These are phyloP conservation scores for Alternaria tenuissima DNA, from an alignment of 2,329 filamentous ascomycete genomes.

Conservation along the genomic window DNA sequence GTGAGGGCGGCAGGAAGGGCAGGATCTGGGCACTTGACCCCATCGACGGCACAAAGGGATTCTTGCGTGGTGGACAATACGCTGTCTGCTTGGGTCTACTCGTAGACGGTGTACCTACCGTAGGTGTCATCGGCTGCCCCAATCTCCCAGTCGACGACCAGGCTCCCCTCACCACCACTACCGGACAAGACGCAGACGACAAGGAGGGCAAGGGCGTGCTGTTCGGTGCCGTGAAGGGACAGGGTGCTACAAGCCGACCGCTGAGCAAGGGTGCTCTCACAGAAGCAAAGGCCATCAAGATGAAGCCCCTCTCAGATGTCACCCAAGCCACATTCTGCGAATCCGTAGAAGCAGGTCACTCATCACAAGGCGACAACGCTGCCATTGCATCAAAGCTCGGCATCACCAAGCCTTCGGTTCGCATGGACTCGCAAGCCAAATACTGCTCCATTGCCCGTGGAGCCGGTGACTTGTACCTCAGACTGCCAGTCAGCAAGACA, in stretches of 20 bases:
- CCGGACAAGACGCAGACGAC: constrained; percentile 77
- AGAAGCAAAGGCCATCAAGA: constrained; percentile 71
- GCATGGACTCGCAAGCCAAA: constrained; percentile 98
- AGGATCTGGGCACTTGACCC: constrained; percentile 97
- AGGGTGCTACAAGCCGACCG: constrained; percentile 82
- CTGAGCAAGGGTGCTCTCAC: constrained; percentile 66
- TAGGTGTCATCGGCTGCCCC: constrained; percentile 93
- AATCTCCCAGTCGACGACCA: constrained; percentile 91
- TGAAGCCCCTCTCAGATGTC: constrained; percentile 80
- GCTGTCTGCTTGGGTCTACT: constrained; percentile 92
- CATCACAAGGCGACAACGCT: constrained; percentile 85
- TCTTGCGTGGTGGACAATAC: constrained; percentile 94
- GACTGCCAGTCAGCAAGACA: constrained; percentile 81
- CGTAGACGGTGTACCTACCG: constrained; percentile 91
- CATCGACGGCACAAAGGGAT: constrained; percentile 97
- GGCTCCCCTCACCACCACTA: constrained; percentile 72
- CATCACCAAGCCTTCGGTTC: constrained; percentile 87
- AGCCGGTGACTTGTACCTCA: constrained; percentile 92
- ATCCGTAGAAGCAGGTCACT: constrained; percentile 93
- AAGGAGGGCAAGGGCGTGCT: constrained; percentile 82
- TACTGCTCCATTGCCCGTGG: constrained; percentile 95
- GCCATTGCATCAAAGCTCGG: constrained; percentile 83
- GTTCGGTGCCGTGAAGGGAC: constrained; percentile 81
- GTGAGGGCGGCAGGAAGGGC: constrained; percentile 74
- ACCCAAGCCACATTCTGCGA: constrained; percentile 91